Base-by-base conservation (phyloP, 148 eudicot genomes). In the Nepenthes mirabilis region DNA sequence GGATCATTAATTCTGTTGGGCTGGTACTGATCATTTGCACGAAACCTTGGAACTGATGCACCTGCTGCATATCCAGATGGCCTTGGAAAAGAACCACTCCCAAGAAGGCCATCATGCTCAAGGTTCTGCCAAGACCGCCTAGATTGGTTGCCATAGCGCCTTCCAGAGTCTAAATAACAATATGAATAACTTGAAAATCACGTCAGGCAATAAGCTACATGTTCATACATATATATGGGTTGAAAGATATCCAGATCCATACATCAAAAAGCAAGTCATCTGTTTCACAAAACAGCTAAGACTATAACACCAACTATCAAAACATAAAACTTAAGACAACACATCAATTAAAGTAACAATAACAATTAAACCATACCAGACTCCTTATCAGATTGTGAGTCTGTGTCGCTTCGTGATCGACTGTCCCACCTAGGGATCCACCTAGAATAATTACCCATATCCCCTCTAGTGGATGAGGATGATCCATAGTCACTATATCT, bases 31-130 rank as follows among this genome's bases (percentile, higher is more conserved):
- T 87, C 97, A 65, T 65, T 77, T 52, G 83, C 60, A 48, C 79
- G 86, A 58, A 59, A 79, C 75, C 82, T 88, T 55, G 85, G 73
- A 64, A 59, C 82, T 33, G 87, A 59, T 43, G 74, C 58, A 55
- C 90, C 88, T 65, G 83, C 68, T 47, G 81, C 72, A 81, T 57
- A 86, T 57, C 91, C 96, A 66, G 99, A 70, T 34, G 96, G 82
- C 72, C 90, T 86, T 37, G 95, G 83, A 66, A 93, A 86, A 59
- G 99, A 83, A 68, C 99, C 99, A 74, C 99, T 88, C 61, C 99
- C 99, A 52, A 94, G 91, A 74, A 94, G 97, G 69, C 99, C 99
- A 76, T 89, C 99, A 69, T 86, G 99, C 68, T 89, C 97, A 59
- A 90, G 53, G 67, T 70, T 79, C 74, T 86, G 99, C 87, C 87